phyloP scores from a whole-genome alignment of 345 rosid genomes.

The Jatropha curcas region DNA sequence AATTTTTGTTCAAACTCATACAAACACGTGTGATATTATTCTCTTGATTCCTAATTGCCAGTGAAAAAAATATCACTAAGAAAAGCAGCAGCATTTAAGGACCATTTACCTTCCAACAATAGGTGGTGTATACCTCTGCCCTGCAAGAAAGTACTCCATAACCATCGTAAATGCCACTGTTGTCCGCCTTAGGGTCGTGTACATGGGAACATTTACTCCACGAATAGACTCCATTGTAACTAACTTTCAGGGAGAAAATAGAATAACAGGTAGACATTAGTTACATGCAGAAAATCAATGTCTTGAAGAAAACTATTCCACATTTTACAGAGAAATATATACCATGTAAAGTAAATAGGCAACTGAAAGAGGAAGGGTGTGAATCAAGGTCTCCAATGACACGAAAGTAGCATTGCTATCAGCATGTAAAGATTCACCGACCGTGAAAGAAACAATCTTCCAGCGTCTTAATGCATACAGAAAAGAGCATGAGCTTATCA shows the following conservation, averaged over 20 bases:
- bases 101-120: conserved; percentile 72
- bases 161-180: conserved; percentile 94
- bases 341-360: conserved; percentile 97
- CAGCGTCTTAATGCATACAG: conserved; percentile 64
- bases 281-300: neutral
- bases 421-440: conserved; percentile 53
- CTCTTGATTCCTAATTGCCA: neutral
- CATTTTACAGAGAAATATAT: conserved; percentile 19
- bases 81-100: conserved; percentile 5
- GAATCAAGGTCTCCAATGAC: conserved; percentile 63
- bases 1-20: neutral
- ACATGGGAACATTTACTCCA: conserved; percentile 99
- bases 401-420: conserved; percentile 55
- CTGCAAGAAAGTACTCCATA: conserved; percentile 75
- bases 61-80: neutral
- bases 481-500: conserved; percentile 73
- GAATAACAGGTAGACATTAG: conserved; percentile 17
- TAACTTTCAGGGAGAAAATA: conserved; percentile 59
- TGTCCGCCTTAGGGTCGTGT: conserved; percentile 95
- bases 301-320: neutral
- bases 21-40: neutral
- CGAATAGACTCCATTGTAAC: conserved; percentile 91
- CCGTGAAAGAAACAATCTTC: conserved; percentile 65
- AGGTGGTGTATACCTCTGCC: conserved; percentile 71
- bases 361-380: conserved; percentile 70